These are phyloP conservation scores for Pseudodiploospora longispora DNA, from an alignment of 2,329 filamentous ascomycete species.

Conservation along the genomic window DNA sequence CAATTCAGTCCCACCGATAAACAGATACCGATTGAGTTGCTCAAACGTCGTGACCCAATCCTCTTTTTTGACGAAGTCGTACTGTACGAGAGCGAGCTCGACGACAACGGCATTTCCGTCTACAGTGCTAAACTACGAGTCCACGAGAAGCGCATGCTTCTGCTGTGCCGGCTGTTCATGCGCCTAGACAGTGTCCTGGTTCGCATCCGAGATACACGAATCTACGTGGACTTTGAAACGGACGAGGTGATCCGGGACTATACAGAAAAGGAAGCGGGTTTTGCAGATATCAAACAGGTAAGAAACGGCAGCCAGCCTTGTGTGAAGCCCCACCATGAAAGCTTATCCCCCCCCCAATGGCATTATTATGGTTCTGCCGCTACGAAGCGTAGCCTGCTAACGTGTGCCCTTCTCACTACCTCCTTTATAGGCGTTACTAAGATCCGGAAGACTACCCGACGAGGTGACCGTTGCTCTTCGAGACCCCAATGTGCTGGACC, in stretches of 20 bases:
- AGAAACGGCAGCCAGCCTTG: neutral
- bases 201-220: slow-evolving; percentile 77
- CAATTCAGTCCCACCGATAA: slow-evolving; percentile 23
- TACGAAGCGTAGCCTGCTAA: neutral
- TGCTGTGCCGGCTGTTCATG: slow-evolving; percentile 86
- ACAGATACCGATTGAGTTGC: slow-evolving; percentile 73
- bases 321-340: too few species aligned
- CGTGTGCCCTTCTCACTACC: neutral
- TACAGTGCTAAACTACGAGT: slow-evolving; percentile 87
- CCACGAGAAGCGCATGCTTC: slow-evolving; percentile 79
- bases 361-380: neutral
- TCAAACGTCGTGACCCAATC: slow-evolving; percentile 86
- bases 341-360: neutral
- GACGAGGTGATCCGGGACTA: slow-evolving; percentile 83
- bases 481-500: slow-evolving; percentile 68
- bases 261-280: slow-evolving; percentile 74
- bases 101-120: slow-evolving; percentile 92
- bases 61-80: slow-evolving; percentile 95
- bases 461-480: slow-evolving; percentile 70
- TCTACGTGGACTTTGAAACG: slow-evolving; percentile 82
- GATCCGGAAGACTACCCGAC: slow-evolving; percentile 50
- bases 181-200: slow-evolving; percentile 84
- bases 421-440: slow-evolving; percentile 35
- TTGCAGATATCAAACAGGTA: slow-evolving; percentile 67
- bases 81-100: slow-evolving; percentile 93